Base-by-base conservation (phyloP, 1,284 basidiomycete genomes). In the Malassezia yamatoensis region DNA sequence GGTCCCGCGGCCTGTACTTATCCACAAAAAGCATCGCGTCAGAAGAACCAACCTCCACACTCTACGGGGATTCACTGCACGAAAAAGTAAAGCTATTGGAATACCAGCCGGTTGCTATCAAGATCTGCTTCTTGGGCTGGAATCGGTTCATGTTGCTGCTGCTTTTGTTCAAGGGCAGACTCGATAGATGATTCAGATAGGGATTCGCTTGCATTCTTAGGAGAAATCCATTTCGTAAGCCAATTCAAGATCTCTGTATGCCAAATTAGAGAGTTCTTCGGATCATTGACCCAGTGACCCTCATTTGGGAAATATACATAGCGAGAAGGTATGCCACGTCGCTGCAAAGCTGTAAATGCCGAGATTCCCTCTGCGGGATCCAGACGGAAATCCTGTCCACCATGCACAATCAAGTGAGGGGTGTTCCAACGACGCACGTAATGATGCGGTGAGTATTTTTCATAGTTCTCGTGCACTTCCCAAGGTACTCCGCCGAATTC, bases 1-100 rank as follows among this genome's bases (percentile, higher is more conserved):
- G 82, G 2, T 83, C 81, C 61, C 84, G 83, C 13, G 93, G 93
- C 49, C 93, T 84, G 75, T 88, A 88, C 86, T 96, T 65, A 50
- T 49, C 72, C 42, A 74, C 72, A 59, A 64, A 74, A 33, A 74
- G 69, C 72, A 73, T 71, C 13, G 37, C 36, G 36, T 32, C 29
- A 13, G 32, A 29, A 29, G 24, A 29, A 29, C 24, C 24, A 29
- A 29, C 24, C 24, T 29, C 24, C 24, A 29, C 24, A 29, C 24
- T 29, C 24, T 29, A 29, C 24, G 24, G 3, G 24, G 7, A 29
- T 4, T 29, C 24, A 29, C 24, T 29, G 7, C 24, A 7, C 24
- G 24, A 29, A 4, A 7, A 29, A 29, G 24, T 29, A 29, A 29
- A 39, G 15, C 21, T 39, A 39, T 12, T 37, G 47, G 21, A 39